Evolutionary conservation across 2,329 filamentous ascomycete species (phyloP).

Genomic region (Fusarium goolgardi): DNA sequence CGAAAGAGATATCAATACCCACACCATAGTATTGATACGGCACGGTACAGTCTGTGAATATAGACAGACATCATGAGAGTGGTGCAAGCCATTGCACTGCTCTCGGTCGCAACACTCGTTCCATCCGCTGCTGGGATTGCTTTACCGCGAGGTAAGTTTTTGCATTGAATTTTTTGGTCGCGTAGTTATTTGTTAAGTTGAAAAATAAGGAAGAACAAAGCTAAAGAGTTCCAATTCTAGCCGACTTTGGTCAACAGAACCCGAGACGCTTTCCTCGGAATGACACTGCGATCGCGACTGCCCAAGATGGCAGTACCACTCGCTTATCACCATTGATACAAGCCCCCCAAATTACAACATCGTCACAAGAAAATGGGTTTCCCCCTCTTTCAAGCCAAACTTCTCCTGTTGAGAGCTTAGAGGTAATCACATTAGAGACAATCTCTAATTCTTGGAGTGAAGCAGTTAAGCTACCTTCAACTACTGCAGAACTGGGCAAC

Average conservation of each 20-base stretch:
- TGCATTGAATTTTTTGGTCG: neutral
- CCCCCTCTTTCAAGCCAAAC: neutral
- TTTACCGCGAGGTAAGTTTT: slow-evolving; percentile 37
- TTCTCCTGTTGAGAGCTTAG: neutral
- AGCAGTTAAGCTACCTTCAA: neutral
- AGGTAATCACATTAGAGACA: neutral
- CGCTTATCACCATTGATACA: slow-evolving; percentile 17
- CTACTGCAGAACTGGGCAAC: neutral
- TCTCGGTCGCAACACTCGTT: slow-evolving; percentile 34
- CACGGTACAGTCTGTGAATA: neutral
- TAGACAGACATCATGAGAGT: slow-evolving; percentile 33
- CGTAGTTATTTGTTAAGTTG: neutral
- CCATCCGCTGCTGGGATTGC: slow-evolving; percentile 29
- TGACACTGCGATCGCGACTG: slow-evolving; percentile 24
- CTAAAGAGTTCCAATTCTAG: slow-evolving; percentile 21
- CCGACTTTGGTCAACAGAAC: slow-evolving; percentile 15
- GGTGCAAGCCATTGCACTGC: slow-evolving; percentile 32
- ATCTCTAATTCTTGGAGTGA: neutral
- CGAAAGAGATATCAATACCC: slow-evolving; percentile 4
- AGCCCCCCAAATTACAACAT: neutral
- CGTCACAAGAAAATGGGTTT: neutral
- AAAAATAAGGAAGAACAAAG: neutral
- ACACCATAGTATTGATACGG: neutral
- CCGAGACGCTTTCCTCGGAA: slow-evolving; percentile 33
- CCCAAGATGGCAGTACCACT: slow-evolving; percentile 25